Percentiles rank a stretch among this genome's conserved stretches.
phyloP scores from a whole-genome alignment of 2,329 filamentous ascomycete species.

The Botrytis cinerea region DNA sequence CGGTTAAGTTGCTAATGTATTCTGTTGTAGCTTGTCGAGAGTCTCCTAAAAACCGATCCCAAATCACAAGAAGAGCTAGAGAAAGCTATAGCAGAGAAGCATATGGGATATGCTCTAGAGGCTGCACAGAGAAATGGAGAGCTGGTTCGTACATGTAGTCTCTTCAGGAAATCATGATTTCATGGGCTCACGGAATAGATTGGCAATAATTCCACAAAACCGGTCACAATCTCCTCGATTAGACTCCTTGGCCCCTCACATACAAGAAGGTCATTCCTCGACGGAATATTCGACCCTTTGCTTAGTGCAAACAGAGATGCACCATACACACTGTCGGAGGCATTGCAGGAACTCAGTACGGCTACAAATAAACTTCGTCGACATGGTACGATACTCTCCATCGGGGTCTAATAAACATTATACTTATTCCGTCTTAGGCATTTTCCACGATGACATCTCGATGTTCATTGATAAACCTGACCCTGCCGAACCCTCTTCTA shows the following conservation, averaged over 20 bases:
- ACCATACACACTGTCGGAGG: conserved; percentile 77
- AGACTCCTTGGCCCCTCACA: conserved; percentile 79
- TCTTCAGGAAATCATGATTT: not conserved
- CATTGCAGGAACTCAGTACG: conserved; percentile 69
- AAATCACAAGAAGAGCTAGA: conserved; percentile 57
- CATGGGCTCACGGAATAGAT: conserved; percentile 52
- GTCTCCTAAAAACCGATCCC: conserved; percentile 52
- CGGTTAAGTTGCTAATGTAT: conserved; percentile 43
- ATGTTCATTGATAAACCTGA: conserved; percentile 80
- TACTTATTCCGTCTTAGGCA: conserved; percentile 55
- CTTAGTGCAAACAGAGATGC: conserved; percentile 66
- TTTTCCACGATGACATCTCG: conserved; percentile 81
- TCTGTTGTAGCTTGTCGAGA: conserved; percentile 20
- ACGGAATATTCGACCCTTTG: conserved; percentile 77
- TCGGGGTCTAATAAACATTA: not conserved
- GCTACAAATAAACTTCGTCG: conserved; percentile 74
- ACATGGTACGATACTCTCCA: conserved; percentile 63
- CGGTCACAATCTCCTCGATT: conserved; percentile 84
- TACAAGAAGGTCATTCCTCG: conserved; percentile 81
- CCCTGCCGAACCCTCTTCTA: conserved; percentile 66
- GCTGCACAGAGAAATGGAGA: conserved; percentile 56
- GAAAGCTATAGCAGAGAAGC: conserved; percentile 55
- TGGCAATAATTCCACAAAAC: conserved; percentile 79
- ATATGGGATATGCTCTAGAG: conserved; percentile 41
- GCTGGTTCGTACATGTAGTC: conserved; percentile 52